Evolutionary conservation across 768 basidiomycete genomes (phyloP).

Genomic region (Lyophyllum decastes): DNA sequence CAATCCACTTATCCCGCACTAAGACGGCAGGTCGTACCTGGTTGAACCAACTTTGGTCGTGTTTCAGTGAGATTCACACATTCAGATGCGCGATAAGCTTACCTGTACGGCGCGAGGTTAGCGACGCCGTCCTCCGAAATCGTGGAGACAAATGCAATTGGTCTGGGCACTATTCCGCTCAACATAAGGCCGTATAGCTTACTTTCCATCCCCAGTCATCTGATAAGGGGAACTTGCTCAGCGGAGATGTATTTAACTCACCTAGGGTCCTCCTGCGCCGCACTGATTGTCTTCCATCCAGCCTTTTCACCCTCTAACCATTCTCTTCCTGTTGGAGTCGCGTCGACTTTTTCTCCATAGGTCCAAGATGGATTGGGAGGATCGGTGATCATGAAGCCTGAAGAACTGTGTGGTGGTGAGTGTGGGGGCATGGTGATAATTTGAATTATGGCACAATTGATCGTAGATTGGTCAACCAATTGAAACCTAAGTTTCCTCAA

Average conservation of each 20-base stretch:
- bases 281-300: slow-evolving; percentile 40
- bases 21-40: slow-evolving; percentile 22
- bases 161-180: slow-evolving; percentile 62
- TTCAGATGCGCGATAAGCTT: slow-evolving; percentile 1
- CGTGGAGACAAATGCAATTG: slow-evolving; percentile 72
- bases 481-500: not conserved
- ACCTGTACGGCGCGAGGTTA: slow-evolving; percentile 66
- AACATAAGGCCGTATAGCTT: slow-evolving; percentile 48
- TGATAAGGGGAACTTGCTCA: not conserved
- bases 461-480: not conserved
- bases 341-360: slow-evolving; percentile 33
- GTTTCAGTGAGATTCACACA: not conserved
- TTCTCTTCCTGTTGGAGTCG: slow-evolving; percentile 35
- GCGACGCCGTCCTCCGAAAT: slow-evolving; percentile 48
- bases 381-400: slow-evolving; percentile 28
- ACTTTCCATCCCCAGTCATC: slow-evolving; percentile 16
- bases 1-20: not conserved
- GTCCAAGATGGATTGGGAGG: slow-evolving; percentile 42
- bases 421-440: not conserved
- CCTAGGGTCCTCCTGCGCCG: slow-evolving; percentile 34
- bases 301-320: slow-evolving; percentile 46
- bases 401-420: slow-evolving; percentile 18
- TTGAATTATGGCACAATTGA: too few relatives aligned
- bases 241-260: slow-evolving; percentile 12
- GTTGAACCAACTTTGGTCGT: slow-evolving; percentile 44